Evolutionary conservation across 2,329 filamentous ascomycete species (phyloP).

Genomic region (Akanthomyces uredinophilus): DNA sequence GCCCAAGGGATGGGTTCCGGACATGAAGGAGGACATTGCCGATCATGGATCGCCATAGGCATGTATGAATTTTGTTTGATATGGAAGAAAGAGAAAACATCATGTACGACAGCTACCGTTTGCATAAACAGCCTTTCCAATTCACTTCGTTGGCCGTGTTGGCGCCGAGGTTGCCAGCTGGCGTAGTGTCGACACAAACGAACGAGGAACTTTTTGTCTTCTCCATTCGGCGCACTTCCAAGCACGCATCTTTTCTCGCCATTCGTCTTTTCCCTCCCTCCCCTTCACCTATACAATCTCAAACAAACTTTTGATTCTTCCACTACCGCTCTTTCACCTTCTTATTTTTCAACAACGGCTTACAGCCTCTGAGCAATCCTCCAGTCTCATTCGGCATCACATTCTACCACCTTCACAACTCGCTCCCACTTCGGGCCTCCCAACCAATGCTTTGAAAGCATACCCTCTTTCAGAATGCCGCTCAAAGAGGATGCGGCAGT

Average conservation of each 20-base stretch:
- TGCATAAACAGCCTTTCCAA: neutral
- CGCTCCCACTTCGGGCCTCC: neutral
- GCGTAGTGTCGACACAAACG: neutral
- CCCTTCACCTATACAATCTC: neutral
- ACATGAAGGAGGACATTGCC: conserved; percentile 45
- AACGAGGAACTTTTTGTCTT: neutral
- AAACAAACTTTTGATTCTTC: neutral
- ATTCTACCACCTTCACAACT: neutral
- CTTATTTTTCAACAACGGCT: neutral
- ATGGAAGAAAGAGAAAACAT: neutral
- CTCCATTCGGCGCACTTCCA: neutral
- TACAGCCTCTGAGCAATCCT: neutral
- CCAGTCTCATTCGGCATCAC: neutral
- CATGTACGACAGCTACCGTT: neutral
- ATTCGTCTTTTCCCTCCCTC: neutral
- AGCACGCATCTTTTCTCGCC: neutral
- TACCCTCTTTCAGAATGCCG: neutral
- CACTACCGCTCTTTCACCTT: no score
- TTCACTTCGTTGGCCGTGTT: conserved; percentile 3
- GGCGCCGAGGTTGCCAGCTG: neutral
- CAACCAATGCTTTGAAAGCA: neutral
- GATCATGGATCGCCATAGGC: conserved; percentile 26
- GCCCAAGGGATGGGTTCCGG: conserved; percentile 88
- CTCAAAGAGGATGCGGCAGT: neutral
- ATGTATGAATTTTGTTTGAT: neutral